Evolutionary conservation across 495 filamentous ascomycete genomes (phyloP).

Genomic region (Chaetomium tenue): DNA sequence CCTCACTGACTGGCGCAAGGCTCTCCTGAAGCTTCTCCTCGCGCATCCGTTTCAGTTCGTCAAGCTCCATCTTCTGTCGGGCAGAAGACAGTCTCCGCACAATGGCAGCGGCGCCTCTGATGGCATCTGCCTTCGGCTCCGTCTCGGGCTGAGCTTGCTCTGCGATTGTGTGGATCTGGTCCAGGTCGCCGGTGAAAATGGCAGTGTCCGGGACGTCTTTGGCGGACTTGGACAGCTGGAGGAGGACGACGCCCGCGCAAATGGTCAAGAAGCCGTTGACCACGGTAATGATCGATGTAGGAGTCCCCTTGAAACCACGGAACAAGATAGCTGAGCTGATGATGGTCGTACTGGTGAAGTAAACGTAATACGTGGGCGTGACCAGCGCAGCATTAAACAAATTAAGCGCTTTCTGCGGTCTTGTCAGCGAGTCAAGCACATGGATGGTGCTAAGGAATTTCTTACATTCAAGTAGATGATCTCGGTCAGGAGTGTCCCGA

Average conservation of each 20-base stretch:
- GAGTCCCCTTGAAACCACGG: slow-evolving; percentile 87
- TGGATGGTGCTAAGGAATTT: slow-evolving; percentile 11
- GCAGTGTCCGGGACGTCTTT: slow-evolving; percentile 95
- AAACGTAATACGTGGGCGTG: slow-evolving; percentile 97
- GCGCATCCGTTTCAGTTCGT: slow-evolving; percentile 75
- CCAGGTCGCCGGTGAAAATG: slow-evolving; percentile 87
- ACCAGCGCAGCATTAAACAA: slow-evolving; percentile 96
- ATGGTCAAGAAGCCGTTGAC: slow-evolving; percentile 94
- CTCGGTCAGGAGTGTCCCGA: slow-evolving; percentile 82
- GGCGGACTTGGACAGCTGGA: slow-evolving; percentile 96
- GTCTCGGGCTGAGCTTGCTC: slow-evolving; percentile 92
- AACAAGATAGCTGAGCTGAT: slow-evolving; percentile 91
- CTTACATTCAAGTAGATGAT: slow-evolving; percentile 94
- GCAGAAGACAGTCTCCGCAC: slow-evolving; percentile 76
- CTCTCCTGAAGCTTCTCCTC: slow-evolving; percentile 71
- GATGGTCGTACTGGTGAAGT: slow-evolving; percentile 93
- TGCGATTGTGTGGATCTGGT: slow-evolving; percentile 91
- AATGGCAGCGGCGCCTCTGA: slow-evolving; percentile 87
- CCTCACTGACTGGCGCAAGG: slow-evolving; percentile 71
- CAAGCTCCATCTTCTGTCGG: slow-evolving; percentile 72
- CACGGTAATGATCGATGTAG: slow-evolving; percentile 77
- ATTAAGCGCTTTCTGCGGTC: slow-evolving; percentile 89
- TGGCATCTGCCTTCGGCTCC: slow-evolving; percentile 94
- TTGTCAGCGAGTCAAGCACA: slow-evolving; percentile 30
- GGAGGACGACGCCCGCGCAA: slow-evolving; percentile 89